Percentiles rank a stretch among this genome's conserved stretches.
Evolutionary conservation across 257 asterid genomes (phyloP).

Genomic region (Fraxinus americana): DNA sequence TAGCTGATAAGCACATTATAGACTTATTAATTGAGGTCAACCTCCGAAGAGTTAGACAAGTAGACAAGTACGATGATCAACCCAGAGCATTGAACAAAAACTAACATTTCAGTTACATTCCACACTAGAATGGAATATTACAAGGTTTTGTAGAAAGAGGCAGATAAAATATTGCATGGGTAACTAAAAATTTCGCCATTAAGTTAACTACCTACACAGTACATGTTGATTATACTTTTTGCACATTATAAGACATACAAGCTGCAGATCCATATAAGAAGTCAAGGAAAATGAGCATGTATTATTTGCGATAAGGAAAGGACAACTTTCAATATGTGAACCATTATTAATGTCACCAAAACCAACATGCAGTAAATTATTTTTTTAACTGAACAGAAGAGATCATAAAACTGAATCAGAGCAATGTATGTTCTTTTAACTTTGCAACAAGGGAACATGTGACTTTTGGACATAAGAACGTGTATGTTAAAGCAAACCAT

Average conservation of each 20-base stretch:
- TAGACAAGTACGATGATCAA: not conserved
- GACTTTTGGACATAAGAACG: slow-evolving; percentile 5
- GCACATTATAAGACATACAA: not conserved
- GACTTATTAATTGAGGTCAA: not conserved
- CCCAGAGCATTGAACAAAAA: not conserved
- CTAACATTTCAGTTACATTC: not conserved
- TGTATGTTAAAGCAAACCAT: slow-evolving; percentile 7
- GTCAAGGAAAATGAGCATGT: not conserved
- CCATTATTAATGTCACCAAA: slow-evolving; percentile 9
- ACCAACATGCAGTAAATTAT: not conserved
- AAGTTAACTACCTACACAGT: slow-evolving; percentile 2
- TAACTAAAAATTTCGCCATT: not conserved
- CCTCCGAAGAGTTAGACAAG: not conserved
- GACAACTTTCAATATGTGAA: slow-evolving; percentile 6
- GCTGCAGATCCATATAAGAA: not conserved
- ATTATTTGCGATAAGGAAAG: not conserved
- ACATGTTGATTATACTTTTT: not conserved
- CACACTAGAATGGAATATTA: not conserved
- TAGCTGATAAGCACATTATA: not conserved
- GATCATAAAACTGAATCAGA: slow-evolving; percentile 6
- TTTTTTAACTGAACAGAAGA: not conserved
- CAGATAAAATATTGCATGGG: not conserved
- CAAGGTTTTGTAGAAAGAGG: not conserved
- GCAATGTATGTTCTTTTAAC: not conserved
- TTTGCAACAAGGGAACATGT: not conserved